Conservation (phyloP, 2,329 filamentous ascomycete species). For the Dactylellina parvicollis region DNA sequence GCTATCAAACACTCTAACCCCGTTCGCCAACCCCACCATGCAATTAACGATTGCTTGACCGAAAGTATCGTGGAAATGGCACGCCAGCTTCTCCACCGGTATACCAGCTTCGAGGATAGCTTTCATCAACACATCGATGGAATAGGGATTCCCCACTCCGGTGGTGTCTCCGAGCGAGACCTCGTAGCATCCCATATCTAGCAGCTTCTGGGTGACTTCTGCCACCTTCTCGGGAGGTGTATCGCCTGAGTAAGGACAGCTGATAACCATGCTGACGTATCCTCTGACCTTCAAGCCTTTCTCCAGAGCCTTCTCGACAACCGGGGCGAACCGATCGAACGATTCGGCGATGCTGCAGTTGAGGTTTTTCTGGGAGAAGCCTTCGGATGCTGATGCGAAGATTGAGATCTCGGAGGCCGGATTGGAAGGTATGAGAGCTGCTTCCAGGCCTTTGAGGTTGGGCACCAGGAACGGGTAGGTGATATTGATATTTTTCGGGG, state of each 20-base stretch:
- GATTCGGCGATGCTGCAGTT: slow-evolving; percentile 82
- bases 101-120: slow-evolving; percentile 75
- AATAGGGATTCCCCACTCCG: slow-evolving; percentile 76
- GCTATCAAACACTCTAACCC: slow-evolving; percentile 80
- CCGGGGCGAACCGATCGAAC: slow-evolving; percentile 73
- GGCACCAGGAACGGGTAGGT: slow-evolving; percentile 84
- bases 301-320: slow-evolving; percentile 75
- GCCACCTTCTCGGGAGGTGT: slow-evolving; percentile 73
- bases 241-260: slow-evolving; percentile 79
- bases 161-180: slow-evolving; percentile 91
- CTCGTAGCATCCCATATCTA: slow-evolving; percentile 90
- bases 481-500: slow-evolving; percentile 63
- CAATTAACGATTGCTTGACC: slow-evolving; percentile 86
- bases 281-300: slow-evolving; percentile 76
- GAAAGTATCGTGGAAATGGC: slow-evolving; percentile 91
- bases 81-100: slow-evolving; percentile 74
- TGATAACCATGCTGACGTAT: slow-evolving; percentile 82
- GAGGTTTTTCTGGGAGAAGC: slow-evolving; percentile 81
- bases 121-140: slow-evolving; percentile 65
- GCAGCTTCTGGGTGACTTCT: slow-evolving; percentile 73
- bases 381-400: slow-evolving; percentile 83
- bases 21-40: slow-evolving; percentile 78
- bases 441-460: slow-evolving; percentile 75
- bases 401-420: slow-evolving; percentile 75
- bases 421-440: slow-evolving; percentile 59